phyloP scores from a whole-genome alignment of 2,329 filamentous ascomycete species.

The Exserohilum turcica region DNA sequence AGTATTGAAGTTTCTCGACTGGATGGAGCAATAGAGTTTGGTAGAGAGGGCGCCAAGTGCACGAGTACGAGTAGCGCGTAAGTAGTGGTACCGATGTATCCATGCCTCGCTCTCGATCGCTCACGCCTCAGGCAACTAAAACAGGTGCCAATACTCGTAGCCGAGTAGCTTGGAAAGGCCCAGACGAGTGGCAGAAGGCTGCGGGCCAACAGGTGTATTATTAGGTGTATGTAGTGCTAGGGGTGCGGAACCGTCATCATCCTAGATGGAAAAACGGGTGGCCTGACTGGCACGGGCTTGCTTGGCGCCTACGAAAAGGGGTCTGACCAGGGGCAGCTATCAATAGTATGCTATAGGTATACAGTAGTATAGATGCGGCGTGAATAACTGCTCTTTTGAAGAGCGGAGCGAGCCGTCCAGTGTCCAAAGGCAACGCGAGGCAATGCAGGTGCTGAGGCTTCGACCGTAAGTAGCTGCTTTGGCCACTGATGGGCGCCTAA shows the following conservation, averaged over 20 bases:
- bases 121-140: background rate
- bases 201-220: background rate
- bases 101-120: background rate
- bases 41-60: slow-evolving; percentile 6
- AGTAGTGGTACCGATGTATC: background rate
- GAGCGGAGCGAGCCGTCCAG: too few species aligned
- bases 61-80: slow-evolving; percentile 1
- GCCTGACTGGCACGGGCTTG: background rate
- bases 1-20: background rate
- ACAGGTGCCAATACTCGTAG: background rate
- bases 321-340: background rate
- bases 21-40: background rate
- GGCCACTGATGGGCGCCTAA: too few species aligned
- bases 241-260: background rate
- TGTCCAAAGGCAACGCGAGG: too few species aligned
- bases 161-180: background rate
- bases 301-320: background rate
- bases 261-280: background rate
- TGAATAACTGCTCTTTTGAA: too few species aligned
- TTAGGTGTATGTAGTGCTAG: too few species aligned
- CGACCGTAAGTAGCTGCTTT: too few species aligned
- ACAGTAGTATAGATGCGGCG: too few species aligned
- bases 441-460: too few species aligned
- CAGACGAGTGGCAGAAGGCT: background rate
- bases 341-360: too few species aligned